Base-by-base conservation (phyloP, 148 eudicot genomes). In the Selenicereus undatus region DNA sequence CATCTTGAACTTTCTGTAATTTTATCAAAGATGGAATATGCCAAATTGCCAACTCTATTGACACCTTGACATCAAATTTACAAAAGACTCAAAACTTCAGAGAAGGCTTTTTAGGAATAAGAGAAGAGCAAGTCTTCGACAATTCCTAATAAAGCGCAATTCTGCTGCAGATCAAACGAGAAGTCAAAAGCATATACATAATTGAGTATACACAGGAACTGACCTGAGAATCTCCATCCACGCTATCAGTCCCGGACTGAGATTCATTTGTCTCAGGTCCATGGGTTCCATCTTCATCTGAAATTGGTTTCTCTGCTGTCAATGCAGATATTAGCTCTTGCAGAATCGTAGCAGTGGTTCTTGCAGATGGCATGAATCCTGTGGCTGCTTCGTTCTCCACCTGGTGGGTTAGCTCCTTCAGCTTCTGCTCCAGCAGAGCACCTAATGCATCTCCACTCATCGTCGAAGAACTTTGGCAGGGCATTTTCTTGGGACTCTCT, bases 271-370 rank as follows among this genome's bases (percentile, higher is more conserved):
- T 73, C 35, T 79, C 86, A 74, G 82, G 82, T 51, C 68, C 76
- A 72, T 66, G 81, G 73, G 39, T 79, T 43, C 52, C 74, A 71
- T 78, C 81, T 48, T 88, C 81, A 43, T 83, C 77, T 75, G 85
- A 51, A 79, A 83, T 74, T 39, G 86, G 90, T 83, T 81, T 86
- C 80, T 91, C 98, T 12, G 84, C 82, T 66, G 90, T 90, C 83
- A 97, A 85, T 58, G 98, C 96, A 68, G 93, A 83, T 88, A 94
- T 90, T 71, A 94, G 86, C 88, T 97, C 99, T 88, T 94, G 98
- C 14, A 97, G 92, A 87, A 94, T 94, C 29, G 86, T 84, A 60
- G 97, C 91, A 66, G 95, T 90, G 36, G 90, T 91, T 84, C 88
- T 90, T 76, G 84, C 88, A 17, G 92, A 89, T 22, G 87, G 83